Percentiles rank a stretch among this genome's conserved stretches.
These are phyloP conservation scores for Endotrypanum monterogeii DNA, from an alignment of 208 protist species.

Conservation along the genomic window DNA sequence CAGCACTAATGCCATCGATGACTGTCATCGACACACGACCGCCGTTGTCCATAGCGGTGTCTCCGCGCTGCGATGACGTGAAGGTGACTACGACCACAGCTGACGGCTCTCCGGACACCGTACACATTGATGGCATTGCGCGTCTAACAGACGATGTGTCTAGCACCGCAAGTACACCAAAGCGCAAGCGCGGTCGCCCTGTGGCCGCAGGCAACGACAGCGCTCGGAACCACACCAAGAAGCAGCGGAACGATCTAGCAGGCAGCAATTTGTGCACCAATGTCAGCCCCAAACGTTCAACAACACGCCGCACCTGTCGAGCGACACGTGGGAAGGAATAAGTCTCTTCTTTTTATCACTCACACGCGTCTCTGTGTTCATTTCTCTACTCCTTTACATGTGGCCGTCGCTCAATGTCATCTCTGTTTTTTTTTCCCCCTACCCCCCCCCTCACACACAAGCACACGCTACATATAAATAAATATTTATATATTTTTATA, in stretches of 20 bases:
- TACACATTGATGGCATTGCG: not conserved
- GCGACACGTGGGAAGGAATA: not conserved
- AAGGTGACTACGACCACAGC: not conserved
- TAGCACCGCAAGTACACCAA: slow-evolving; percentile 1
- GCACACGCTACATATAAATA: no score
- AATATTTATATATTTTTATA: no score
- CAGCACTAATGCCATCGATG: not conserved
- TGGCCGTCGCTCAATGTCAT: not conserved
- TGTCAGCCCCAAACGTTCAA: not conserved
- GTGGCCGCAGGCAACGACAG: not conserved
- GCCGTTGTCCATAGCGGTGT: slow-evolving; percentile 7
- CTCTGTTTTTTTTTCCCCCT: not conserved
- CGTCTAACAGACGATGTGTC: not conserved
- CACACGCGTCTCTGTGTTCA: not conserved
- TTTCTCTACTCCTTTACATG: not conserved
- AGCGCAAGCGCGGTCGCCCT: slow-evolving; percentile 18
- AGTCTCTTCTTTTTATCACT: not conserved
- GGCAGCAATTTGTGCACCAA: not conserved
- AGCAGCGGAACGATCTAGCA: not conserved
- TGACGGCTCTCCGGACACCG: not conserved
- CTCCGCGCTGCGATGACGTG: slow-evolving; percentile 8
- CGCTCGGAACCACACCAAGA: not conserved
- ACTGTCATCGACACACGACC: not conserved
- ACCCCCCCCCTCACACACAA: no score
- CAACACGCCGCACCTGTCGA: slow-evolving; percentile 1